Evolutionary conservation across 75 land plant genomes (phyloP), one percentile per base, ranked within the genome.

Genomic region (Larix kaempferi): DNA sequence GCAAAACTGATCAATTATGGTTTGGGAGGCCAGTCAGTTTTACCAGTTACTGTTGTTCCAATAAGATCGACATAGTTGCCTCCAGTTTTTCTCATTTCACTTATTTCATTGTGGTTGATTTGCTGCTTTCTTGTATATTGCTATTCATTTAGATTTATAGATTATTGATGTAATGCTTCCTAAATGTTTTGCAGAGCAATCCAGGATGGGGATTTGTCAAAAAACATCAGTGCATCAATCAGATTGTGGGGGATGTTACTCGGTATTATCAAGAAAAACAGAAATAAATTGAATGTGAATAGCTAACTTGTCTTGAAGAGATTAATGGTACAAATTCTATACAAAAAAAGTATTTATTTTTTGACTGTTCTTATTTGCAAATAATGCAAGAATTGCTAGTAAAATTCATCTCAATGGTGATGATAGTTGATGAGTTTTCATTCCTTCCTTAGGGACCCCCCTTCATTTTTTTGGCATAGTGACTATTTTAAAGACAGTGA

Each of bases 191-290:
- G 85, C 87, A 91, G 90, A 90, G 90, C 75, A 88, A 91, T 71
- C 87, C 90, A 41, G 93, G 93, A 6, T 91, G 93, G 93, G 87
- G 88, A 29, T 88, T 80, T 65, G 84, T 88, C 82, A 86, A 84
- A 80, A 91, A 91, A 81, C 79, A 77, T 59, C 78, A 82, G 75
- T 86, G 86, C 73, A 88, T 88, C 88, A 83, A 88, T 63, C 88
- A 81, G 84, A 80, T 91, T 14, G 90, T 79, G 15, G 29, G 60
- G 84, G 87, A 85, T 57, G 82, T 84, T 54, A 78, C 81, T 17
- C 81, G 84, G 78, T 82, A 78, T 1, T 90, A 85, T 75, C 87
- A 86, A 69, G 23, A 69, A 21, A 69, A 69, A 21, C 72, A 69
- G 13, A 69, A 21, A 33, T 37, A 21, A 41, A 41, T 19, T 21